Conservation (phyloP, 306 rosid species). For the Ormosia semicastrata region DNA sequence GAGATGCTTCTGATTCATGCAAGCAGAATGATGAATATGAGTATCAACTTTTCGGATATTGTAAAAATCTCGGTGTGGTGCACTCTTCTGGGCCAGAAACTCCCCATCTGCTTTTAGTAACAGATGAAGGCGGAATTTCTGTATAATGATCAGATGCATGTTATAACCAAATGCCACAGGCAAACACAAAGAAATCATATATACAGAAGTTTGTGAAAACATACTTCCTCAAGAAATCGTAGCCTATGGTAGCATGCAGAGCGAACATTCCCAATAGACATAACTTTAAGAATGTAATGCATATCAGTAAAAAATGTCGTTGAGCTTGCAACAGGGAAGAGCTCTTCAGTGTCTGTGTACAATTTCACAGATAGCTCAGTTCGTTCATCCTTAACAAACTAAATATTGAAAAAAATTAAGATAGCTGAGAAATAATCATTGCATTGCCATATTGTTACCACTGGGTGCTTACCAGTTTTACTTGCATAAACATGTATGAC, state of each 20-base stretch:
- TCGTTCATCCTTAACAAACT: neutral
- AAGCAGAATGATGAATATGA: conserved; percentile 68
- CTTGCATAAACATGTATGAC: conserved; percentile 63
- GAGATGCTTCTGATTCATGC: conserved; percentile 72
- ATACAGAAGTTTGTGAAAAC: conserved; percentile 15
- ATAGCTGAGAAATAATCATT: neutral
- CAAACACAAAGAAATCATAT: conserved; percentile 10
- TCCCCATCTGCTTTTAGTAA: conserved; percentile 67
- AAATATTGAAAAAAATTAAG: neutral
- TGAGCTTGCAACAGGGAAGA: conserved; percentile 55
- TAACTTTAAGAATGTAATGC: conserved; percentile 67
- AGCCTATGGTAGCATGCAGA: conserved; percentile 79
- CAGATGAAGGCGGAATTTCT: conserved; percentile 92
- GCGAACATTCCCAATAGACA: conserved; percentile 76
- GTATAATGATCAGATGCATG: conserved; percentile 39
- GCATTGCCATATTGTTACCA: conserved; percentile 3
- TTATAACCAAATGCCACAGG: conserved; percentile 29
- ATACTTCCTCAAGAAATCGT: conserved; percentile 81
- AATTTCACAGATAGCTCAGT: conserved; percentile 7
- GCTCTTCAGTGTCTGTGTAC: conserved; percentile 40
- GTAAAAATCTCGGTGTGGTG: conserved; percentile 89
- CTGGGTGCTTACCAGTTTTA: conserved; percentile 53
- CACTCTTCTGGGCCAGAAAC: conserved; percentile 75
- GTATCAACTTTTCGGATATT: conserved; percentile 80
- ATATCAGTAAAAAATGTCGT: conserved; percentile 60